A percentile compares a stretch with the other conserved stretches of the same genome.
Evolutionary conservation across 140 eudicot species (phyloP).

Genomic region (Senecio squalidus): DNA sequence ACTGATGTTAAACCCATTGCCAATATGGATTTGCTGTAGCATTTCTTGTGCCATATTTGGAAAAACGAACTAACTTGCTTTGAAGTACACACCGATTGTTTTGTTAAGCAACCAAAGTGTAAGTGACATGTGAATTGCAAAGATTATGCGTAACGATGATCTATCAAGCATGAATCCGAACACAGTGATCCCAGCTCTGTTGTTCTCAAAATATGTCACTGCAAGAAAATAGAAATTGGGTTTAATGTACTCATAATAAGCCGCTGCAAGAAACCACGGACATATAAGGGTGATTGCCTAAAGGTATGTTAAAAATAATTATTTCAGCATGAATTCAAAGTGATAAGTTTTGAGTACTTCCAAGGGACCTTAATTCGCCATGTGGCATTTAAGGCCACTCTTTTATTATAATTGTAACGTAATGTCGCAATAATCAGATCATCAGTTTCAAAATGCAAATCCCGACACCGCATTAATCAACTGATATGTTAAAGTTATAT

Average conservation of each 20-base stretch:
- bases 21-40: neutral
- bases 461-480: too few relatives aligned
- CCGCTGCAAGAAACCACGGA: neutral
- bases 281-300: neutral
- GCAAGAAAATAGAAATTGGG: slow-evolving; percentile 30
- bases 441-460: too few relatives aligned
- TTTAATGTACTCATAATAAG: neutral
- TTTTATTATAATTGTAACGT: too few relatives aligned
- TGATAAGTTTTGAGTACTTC: too few relatives aligned
- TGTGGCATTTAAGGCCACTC: too few relatives aligned
- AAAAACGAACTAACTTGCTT: neutral
- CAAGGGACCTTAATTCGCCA: too few relatives aligned
- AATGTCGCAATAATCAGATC: too few relatives aligned
- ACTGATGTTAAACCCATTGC: neutral
- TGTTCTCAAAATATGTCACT: slow-evolving; percentile 83
- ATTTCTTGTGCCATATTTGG: neutral
- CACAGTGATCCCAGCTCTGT: slow-evolving; percentile 85
- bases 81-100: slow-evolving; percentile 44
- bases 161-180: slow-evolving; percentile 89
- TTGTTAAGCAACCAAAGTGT: slow-evolving; percentile 82
- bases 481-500: too few relatives aligned
- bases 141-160: slow-evolving; percentile 57
- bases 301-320: neutral
- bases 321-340: too few relatives aligned
- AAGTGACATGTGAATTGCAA: slow-evolving; percentile 67